Evolutionary conservation across 371 early-diverging fungal genomes (phyloP).

Genomic region (Mortierella sp.): DNA sequence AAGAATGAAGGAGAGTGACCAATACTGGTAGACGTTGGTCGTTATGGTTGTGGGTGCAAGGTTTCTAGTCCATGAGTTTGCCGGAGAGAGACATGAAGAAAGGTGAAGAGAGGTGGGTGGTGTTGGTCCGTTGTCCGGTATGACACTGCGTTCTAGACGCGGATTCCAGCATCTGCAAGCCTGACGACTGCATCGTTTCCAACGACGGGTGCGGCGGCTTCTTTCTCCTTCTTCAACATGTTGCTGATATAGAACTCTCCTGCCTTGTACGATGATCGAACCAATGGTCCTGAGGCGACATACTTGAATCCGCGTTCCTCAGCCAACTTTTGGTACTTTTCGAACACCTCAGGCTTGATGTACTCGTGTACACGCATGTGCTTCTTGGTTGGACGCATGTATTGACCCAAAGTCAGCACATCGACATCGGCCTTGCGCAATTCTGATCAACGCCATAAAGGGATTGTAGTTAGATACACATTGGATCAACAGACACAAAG

Average conservation of each 20-base stretch:
- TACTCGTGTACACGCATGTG: slow-evolving; percentile 98
- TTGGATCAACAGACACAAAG: too few species aligned
- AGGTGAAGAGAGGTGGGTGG: slow-evolving; percentile 1
- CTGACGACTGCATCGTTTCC: slow-evolving; percentile 52
- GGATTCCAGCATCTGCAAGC: slow-evolving; percentile 43
- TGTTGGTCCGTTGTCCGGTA: slow-evolving; percentile 49
- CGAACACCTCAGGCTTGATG: slow-evolving; percentile 93
- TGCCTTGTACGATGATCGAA: slow-evolving; percentile 96
- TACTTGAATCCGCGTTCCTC: slow-evolving; percentile 93
- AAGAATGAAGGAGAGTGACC: too few species aligned
- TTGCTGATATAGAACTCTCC: slow-evolving; percentile 97
- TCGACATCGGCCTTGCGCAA: slow-evolving; percentile 90
- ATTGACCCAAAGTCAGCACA: slow-evolving; percentile 97
- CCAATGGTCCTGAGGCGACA: slow-evolving; percentile 96
- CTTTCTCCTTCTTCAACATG: slow-evolving; percentile 72
- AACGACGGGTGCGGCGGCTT: slow-evolving; percentile 14
- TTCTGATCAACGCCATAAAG: slow-evolving; percentile 55
- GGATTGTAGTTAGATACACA: background rate
- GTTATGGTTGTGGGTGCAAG: too few species aligned
- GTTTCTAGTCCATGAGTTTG: background rate
- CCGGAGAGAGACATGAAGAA: background rate
- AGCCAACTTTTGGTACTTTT: slow-evolving; percentile 88
- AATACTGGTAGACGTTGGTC: too few species aligned
- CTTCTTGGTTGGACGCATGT: slow-evolving; percentile 98
- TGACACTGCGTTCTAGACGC: slow-evolving; percentile 53